Conservation (phyloP, 495 filamentous ascomycete genomes). For the Alectoria sarmentosa region DNA sequence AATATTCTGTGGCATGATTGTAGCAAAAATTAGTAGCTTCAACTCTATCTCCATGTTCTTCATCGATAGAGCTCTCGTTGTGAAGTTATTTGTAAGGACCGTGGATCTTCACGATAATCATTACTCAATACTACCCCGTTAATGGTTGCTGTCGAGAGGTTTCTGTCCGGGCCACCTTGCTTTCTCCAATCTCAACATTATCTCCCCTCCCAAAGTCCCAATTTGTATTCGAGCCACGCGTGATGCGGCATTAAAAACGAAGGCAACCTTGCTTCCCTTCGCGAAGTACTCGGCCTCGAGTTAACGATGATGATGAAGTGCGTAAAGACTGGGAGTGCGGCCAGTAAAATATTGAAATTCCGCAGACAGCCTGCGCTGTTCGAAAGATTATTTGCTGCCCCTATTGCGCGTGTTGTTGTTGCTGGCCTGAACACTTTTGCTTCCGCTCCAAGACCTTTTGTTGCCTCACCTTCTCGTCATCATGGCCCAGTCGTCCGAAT, state of each 20-base stretch:
- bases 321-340: background rate
- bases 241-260: background rate
- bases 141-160: too few relatives aligned
- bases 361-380: background rate
- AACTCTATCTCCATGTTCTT: too few relatives aligned
- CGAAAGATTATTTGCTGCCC: background rate
- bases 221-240: background rate
- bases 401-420: background rate
- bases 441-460: background rate
- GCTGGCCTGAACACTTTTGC: background rate
- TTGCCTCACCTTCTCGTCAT: background rate
- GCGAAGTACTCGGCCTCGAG: background rate
- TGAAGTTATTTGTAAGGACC: too few relatives aligned
- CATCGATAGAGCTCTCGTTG: too few relatives aligned
- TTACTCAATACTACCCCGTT: too few relatives aligned
- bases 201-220: background rate
- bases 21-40: too few relatives aligned
- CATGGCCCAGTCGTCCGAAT: background rate
- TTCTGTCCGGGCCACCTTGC: background rate
- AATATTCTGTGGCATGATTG: too few relatives aligned
- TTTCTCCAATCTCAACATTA: too few relatives aligned
- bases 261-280: background rate
- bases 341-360: background rate
- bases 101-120: too few relatives aligned
- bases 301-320: background rate